These are phyloP conservation scores for Pascua sp. DNA, from an alignment of 1,284 basidiomycete genomes.

Conservation along the genomic window DNA sequence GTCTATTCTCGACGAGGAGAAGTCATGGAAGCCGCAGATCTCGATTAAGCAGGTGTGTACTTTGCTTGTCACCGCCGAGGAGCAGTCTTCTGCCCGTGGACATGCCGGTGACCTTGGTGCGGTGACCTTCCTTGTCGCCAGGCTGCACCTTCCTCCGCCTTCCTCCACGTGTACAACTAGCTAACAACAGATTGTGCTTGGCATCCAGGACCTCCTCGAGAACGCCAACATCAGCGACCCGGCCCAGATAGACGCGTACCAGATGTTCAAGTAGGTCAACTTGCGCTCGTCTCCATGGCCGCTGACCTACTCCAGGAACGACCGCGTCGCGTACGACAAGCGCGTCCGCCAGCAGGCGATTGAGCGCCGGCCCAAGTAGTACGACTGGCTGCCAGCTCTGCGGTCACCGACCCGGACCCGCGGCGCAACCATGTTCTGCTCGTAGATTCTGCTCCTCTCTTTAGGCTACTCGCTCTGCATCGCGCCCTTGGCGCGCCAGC, in stretches of 20 bases:
- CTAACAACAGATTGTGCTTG: slow-evolving; percentile 73
- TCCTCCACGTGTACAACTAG: not conserved
- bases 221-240: slow-evolving; percentile 94
- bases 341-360: slow-evolving; percentile 75
- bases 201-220: slow-evolving; percentile 89
- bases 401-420: too few relatives aligned
- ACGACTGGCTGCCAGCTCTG: too few relatives aligned
- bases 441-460: too few relatives aligned
- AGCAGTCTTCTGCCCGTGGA: too few relatives aligned
- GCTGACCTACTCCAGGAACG: slow-evolving; percentile 60
- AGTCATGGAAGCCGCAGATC: slow-evolving; percentile 97
- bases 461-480: too few relatives aligned
- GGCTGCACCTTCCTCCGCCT: not conserved
- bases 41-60: slow-evolving; percentile 89
- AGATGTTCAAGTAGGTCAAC: slow-evolving; percentile 83
- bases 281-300: not conserved
- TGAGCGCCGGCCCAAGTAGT: slow-evolving; percentile 67
- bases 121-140: slow-evolving; percentile 1
- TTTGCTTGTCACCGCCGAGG: not conserved
- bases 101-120: not conserved
- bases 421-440: too few relatives aligned
- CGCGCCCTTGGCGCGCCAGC: too few relatives aligned
- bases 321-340: slow-evolving; percentile 82
- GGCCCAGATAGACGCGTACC: slow-evolving; percentile 94
- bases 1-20: slow-evolving; percentile 97